Base-by-base conservation (phyloP, 768 basidiomycete species). In the Dacryopinax spathularia region DNA sequence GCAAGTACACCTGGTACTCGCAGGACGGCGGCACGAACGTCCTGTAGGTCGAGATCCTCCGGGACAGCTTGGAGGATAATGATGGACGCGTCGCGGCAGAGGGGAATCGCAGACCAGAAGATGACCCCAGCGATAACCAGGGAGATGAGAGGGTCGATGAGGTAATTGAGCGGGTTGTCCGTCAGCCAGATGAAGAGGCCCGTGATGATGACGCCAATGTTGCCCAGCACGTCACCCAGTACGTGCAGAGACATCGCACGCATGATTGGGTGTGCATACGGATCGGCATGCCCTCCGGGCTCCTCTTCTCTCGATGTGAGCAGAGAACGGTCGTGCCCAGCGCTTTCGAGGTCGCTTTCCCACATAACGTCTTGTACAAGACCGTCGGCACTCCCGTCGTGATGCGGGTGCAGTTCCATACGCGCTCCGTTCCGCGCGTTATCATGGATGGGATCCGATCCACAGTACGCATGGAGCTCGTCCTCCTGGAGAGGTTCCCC, bases 101-200 rank as follows among this genome's bases (percentile, higher is more conserved):
- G 72, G 16, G 77, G 77, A 0, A 78, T 64, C 5, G 77, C 77
- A 33, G 73, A 74, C 25, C 73, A 74, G 72, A 77, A 76, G 71
- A 78, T 78, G 73, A 78, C 77, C 66, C 72, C 68, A 62, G 77
- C 77, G 72, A 78, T 78, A 67, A 77, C 64, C 69, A 78, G 72
- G n/a, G 74, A 75, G 64, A 78, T 73, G 48, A 70, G 71, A 0
- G 77, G 77, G 66, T 78, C 77, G 60, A 73, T 74, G 70, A 76
- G 76, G 56, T 74, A 71, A n/a, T 70, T 73, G 72, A 71, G 76
- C 64, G 65, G 65, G 61, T 73, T 75, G 37, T 76, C 66, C 29
- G 72, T 74, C 63, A 77, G 71, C 75, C 74, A 74, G 68, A 78
- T 77, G 70, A 78, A 73, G 0, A 78, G 70, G 63, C 77, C 77